A percentile compares a stretch with the other conserved stretches of the same genome.
phyloP scores from a whole-genome alignment of 345 rosid species.

The Geranium rotundifolium region DNA sequence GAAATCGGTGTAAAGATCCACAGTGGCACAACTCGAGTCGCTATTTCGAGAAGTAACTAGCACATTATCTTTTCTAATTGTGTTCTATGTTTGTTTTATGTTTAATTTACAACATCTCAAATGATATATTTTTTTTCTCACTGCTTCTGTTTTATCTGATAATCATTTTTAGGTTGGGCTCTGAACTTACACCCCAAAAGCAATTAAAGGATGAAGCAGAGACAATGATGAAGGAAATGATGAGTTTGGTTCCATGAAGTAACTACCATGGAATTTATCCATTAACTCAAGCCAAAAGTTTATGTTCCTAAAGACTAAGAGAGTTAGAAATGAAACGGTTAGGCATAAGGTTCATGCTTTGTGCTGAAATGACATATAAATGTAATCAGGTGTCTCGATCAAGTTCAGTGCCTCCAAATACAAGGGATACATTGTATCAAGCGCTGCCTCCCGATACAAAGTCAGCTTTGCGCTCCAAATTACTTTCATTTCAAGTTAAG shows the following conservation, averaged over 20 bases:
- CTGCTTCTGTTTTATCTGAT: constrained; percentile 15
- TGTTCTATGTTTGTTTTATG: constrained; percentile 6
- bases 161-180: constrained; percentile 53
- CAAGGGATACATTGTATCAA: constrained; percentile 92
- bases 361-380: too few species aligned
- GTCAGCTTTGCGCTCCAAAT: constrained; percentile 64
- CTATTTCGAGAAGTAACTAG: constrained; percentile 71
- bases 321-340: too few species aligned
- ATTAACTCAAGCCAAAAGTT: too few species aligned
- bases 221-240: constrained; percentile 53
- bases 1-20: constrained; percentile 97
- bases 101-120: neutral
- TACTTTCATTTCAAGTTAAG: constrained; percentile 54
- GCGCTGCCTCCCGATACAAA: constrained; percentile 82
- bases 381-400: constrained; percentile 68
- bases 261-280: too few species aligned
- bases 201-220: constrained; percentile 75
- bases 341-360: neutral
- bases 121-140: neutral
- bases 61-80: constrained; percentile 13
- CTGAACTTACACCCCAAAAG: constrained; percentile 60
- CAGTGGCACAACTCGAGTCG: constrained; percentile 96
- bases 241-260: constrained; percentile 75
- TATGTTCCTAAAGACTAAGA: too few species aligned
- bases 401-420: constrained; percentile 83